These are phyloP conservation scores for Sporothrix euskadiensis DNA, from an alignment of 2,329 filamentous ascomycete genomes.

Conservation along the genomic window DNA sequence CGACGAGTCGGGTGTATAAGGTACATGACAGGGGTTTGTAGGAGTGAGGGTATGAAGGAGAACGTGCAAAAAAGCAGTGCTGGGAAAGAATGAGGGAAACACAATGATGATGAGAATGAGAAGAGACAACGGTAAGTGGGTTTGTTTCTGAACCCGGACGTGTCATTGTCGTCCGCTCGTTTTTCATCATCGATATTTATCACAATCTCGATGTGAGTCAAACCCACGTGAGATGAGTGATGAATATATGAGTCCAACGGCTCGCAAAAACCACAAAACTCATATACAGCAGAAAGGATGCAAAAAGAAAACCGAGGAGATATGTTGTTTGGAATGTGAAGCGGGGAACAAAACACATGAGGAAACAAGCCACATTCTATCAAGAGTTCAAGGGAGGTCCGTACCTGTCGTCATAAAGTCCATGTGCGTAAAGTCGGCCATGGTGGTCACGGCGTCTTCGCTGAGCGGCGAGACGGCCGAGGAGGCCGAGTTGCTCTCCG, in stretches of 20 bases:
- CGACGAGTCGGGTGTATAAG: conserved; percentile 11
- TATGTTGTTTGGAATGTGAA: neutral
- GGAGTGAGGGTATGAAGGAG: neutral
- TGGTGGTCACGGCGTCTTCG: conserved; percentile 45
- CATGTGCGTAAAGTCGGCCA: conserved; percentile 50
- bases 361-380: conserved; percentile 21
- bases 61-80: neutral
- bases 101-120: neutral
- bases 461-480: conserved; percentile 33
- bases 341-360: neutral
- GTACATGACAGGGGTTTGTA: neutral
- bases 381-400: conserved; percentile 35
- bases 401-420: conserved; percentile 55
- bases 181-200: neutral
- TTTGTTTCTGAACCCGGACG: neutral
- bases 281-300: neutral
- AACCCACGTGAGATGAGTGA: neutral
- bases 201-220: conserved; percentile 2
- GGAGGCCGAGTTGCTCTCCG: conserved; percentile 34
- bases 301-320: neutral
- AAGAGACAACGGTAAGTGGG: neutral
- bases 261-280: neutral
- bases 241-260: neutral
- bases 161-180: neutral
- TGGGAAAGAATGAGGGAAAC: neutral